phyloP scores from a whole-genome alignment of 192 early-diverging fungal genomes.

The Backusella westeae region DNA sequence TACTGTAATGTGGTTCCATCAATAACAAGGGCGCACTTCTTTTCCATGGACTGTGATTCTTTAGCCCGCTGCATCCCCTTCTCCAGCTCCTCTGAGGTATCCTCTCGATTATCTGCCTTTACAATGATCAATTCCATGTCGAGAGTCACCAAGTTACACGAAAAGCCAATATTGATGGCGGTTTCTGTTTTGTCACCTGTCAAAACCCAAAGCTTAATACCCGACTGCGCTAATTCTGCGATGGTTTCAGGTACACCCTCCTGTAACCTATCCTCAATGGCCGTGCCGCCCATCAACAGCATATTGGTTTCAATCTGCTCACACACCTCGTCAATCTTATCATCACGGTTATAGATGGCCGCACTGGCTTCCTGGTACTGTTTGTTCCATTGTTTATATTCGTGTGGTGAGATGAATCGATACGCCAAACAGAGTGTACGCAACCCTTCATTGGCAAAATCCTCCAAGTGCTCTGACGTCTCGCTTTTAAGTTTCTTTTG shows the following conservation, averaged over 20 bases:
- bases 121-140: conserved; percentile 88
- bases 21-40: conserved; percentile 72
- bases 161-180: conserved; percentile 97
- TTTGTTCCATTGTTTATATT: conserved; percentile 67
- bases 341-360: conserved; percentile 78
- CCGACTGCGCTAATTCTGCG: conserved; percentile 76
- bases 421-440: conserved; percentile 90
- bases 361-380: conserved; percentile 72
- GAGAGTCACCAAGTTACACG: conserved; percentile 85
- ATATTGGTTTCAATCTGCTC: conserved; percentile 81
- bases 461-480: conserved; percentile 76
- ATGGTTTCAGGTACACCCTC: conserved; percentile 96
- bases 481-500: conserved; percentile 68
- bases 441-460: conserved; percentile 82
- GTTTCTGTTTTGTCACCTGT: conserved; percentile 98
- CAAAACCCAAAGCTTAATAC: conserved; percentile 97
- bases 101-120: conserved; percentile 54
- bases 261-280: conserved; percentile 97
- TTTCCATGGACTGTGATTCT: conserved; percentile 23
- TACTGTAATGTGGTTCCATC: conserved; percentile 88
- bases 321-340: conserved; percentile 72
- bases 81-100: conserved; percentile 64
- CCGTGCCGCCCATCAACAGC: conserved; percentile 89
- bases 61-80: conserved; percentile 57
- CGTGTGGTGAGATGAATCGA: conserved; percentile 66